Conservation (phyloP, 2,329 filamentous ascomycete genomes). For the Balansia obtecta region DNA sequence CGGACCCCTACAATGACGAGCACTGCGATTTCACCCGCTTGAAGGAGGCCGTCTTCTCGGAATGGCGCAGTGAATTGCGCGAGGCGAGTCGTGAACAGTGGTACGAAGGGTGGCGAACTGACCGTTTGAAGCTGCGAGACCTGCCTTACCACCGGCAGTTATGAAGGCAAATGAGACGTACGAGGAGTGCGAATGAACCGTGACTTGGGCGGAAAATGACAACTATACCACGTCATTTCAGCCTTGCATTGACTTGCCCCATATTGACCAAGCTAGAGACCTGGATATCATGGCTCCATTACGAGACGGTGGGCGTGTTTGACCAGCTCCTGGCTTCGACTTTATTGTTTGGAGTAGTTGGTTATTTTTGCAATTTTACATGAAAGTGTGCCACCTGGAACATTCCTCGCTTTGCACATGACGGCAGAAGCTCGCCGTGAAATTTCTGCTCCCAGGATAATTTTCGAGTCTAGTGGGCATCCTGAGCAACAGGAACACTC, state of each 20-base stretch:
- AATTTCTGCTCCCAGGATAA: too few relatives aligned
- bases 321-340: not conserved
- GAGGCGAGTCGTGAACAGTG: constrained; percentile 84
- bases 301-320: not conserved
- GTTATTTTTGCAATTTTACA: not conserved
- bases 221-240: not conserved
- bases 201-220: not conserved
- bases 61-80: constrained; percentile 85
- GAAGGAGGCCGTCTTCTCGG: constrained; percentile 82
- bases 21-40: constrained; percentile 91
- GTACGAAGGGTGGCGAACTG: constrained; percentile 92
- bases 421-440: too few relatives aligned
- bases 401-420: too few relatives aligned
- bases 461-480: too few relatives aligned
- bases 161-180: too few relatives aligned
- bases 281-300: not conserved
- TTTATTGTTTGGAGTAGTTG: not conserved
- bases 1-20: constrained; percentile 77
- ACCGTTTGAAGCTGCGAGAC: constrained; percentile 45
- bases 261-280: not conserved
- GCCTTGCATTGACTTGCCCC: not conserved
- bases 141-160: constrained; percentile 23
- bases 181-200: not conserved
- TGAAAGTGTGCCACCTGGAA: too few relatives aligned
- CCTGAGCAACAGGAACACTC: not conserved